Evolutionary conservation across 2,329 filamentous ascomycete species (phyloP).

Genomic region (Conoideocrella luteorostrata): DNA sequence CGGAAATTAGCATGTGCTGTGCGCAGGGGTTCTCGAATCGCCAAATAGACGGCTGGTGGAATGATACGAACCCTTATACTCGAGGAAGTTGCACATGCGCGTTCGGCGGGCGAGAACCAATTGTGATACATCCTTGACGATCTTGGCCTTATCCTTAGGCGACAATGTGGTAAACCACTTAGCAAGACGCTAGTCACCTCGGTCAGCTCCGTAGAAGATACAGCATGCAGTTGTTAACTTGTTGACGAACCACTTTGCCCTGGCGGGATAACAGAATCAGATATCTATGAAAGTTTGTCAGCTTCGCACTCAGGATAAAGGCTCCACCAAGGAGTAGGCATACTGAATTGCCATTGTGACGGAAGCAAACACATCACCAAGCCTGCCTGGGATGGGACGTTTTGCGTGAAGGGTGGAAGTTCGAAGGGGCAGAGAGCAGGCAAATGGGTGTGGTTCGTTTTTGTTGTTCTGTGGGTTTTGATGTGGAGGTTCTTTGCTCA

Average conservation of each 20-base stretch:
- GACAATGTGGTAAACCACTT: slow-evolving; percentile 99
- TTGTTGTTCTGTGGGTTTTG: background rate
- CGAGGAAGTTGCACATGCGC: slow-evolving; percentile 99
- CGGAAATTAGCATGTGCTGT: slow-evolving; percentile 7
- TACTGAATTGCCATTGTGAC: slow-evolving; percentile 40
- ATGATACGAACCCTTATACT: slow-evolving; percentile 77
- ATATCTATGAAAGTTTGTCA: slow-evolving; percentile 56
- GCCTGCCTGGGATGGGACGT: slow-evolving; percentile 9
- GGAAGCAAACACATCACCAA: slow-evolving; percentile 15
- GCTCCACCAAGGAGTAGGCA: slow-evolving; percentile 14
- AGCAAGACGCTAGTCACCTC: slow-evolving; percentile 68
- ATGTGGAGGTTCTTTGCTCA: slow-evolving; percentile 8
- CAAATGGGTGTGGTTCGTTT: slow-evolving; percentile 3
- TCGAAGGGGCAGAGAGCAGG: background rate
- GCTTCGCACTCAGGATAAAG: slow-evolving; percentile 8
- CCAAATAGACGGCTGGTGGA: background rate
- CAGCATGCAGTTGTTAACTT: slow-evolving; percentile 5
- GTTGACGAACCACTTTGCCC: slow-evolving; percentile 86
- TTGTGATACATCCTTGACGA: slow-evolving; percentile 98
- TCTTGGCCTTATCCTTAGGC: slow-evolving; percentile 98
- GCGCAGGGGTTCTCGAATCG: too few relatives aligned
- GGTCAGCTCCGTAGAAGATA: slow-evolving; percentile 7
- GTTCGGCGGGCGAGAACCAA: slow-evolving; percentile 92
- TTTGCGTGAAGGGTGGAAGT: slow-evolving; percentile 1
- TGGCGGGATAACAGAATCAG: slow-evolving; percentile 95